Percentiles rank a stretch among this genome's conserved stretches.
These are phyloP conservation scores for Quercus bicolor DNA, from an alignment of 306 rosid species.

Conservation along the genomic window DNA sequence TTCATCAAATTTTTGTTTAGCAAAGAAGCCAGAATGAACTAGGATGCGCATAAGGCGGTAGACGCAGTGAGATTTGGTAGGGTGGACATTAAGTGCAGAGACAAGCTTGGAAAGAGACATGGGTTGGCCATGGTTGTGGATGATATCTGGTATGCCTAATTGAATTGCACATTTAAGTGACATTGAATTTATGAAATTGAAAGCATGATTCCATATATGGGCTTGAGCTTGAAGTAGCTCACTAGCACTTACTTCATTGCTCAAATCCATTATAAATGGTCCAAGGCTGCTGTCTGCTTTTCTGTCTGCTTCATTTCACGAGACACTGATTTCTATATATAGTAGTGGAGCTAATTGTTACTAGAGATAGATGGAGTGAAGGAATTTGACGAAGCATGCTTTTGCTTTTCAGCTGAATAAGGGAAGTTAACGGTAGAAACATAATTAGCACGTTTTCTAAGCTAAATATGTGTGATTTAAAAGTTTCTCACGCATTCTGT, in stretches of 20 bases:
- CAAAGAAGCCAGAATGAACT: constrained; percentile 24
- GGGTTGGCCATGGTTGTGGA: constrained; percentile 14
- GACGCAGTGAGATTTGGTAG: constrained; percentile 13
- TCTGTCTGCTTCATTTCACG: too few relatives aligned
- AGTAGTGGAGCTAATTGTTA: too few relatives aligned
- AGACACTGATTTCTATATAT: too few relatives aligned
- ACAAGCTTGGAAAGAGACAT: constrained; percentile 18
- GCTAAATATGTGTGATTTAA: too few relatives aligned
- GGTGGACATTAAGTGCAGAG: constrained; percentile 5
- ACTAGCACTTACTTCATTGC: neutral
- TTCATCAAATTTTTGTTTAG: neutral
- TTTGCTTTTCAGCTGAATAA: too few relatives aligned
- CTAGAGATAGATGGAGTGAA: too few relatives aligned
- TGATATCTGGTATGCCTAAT: constrained; percentile 26
- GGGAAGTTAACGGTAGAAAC: too few relatives aligned
- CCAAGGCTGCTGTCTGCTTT: too few relatives aligned
- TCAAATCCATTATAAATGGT: too few relatives aligned
- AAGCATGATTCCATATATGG: neutral
- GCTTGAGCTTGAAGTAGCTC: constrained; percentile 23
- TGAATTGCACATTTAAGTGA: constrained; percentile 33
- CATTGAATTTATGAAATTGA: constrained; percentile 16
- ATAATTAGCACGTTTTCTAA: too few relatives aligned
- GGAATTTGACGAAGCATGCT: too few relatives aligned
- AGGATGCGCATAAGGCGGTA: constrained; percentile 31
- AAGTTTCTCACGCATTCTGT: too few relatives aligned